Evolutionary conservation across 2,329 filamentous ascomycete genomes (phyloP).

Genomic region (Monosporascus sp.): DNA sequence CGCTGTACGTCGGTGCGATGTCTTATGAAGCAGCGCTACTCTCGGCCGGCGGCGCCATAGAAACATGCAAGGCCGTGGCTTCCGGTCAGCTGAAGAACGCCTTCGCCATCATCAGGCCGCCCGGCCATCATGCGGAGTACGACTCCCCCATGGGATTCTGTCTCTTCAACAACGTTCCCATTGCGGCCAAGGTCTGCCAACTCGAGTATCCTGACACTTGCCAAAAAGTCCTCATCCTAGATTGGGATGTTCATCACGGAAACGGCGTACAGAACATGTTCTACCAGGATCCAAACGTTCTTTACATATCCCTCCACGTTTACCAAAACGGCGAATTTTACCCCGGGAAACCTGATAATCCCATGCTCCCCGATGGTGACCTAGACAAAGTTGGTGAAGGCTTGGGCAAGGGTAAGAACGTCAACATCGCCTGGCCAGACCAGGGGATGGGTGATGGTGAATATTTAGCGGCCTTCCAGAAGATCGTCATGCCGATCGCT

Average conservation of each 20-base stretch:
- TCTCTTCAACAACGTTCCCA: constrained; percentile 94
- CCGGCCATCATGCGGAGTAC: constrained; percentile 90
- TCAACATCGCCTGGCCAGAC: constrained; percentile 63
- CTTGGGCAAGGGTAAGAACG: constrained; percentile 53
- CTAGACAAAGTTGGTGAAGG: constrained; percentile 55
- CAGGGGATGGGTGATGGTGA: constrained; percentile 92
- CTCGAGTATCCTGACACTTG: constrained; percentile 72
- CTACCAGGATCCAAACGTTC: constrained; percentile 87
- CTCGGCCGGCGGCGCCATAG: constrained; percentile 88
- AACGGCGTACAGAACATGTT: constrained; percentile 97
- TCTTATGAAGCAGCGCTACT: constrained; percentile 77
- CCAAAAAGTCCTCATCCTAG: constrained; percentile 85
- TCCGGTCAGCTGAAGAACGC: constrained; percentile 83
- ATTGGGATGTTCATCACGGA: constrained; percentile 80
- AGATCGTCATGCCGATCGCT: constrained; percentile 93
- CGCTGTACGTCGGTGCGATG: constrained; percentile 76
- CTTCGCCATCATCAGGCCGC: constrained; percentile 90
- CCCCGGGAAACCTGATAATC: constrained; percentile 59
- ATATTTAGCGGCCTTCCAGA: constrained; percentile 93
- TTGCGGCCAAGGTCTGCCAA: constrained; percentile 86
- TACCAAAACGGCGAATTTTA: constrained; percentile 83
- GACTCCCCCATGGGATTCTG: constrained; percentile 89
- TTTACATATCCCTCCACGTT: constrained; percentile 94
- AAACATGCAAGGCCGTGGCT: constrained; percentile 90
- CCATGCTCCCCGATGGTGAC: constrained; percentile 54